A percentile compares a stretch with the other conserved stretches of the same genome.
Evolutionary conservation across 2,329 filamentous ascomycete genomes (phyloP).

Genomic region (Botrytis paeoniae): DNA sequence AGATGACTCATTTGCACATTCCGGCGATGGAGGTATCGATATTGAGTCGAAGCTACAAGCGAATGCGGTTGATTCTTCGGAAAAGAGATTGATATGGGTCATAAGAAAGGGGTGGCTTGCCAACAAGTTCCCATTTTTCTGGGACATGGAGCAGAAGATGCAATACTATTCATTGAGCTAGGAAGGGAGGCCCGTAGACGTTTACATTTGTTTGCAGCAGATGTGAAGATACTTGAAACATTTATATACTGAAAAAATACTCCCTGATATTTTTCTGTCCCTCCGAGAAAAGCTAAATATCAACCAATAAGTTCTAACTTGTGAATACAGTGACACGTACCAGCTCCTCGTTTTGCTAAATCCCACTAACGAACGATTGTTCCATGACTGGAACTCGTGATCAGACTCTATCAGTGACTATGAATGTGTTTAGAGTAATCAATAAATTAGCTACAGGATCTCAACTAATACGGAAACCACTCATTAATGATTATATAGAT

Average conservation of each 20-base stretch:
- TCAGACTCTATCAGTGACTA: neutral
- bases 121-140: conserved; percentile 45
- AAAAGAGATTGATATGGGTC: conserved; percentile 24
- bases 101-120: conserved; percentile 13
- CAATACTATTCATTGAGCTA: conserved; percentile 41
- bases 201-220: conserved; percentile 39
- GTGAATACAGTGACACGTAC: neutral
- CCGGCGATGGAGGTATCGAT: conserved; percentile 15
- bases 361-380: neutral
- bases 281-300: conserved; percentile 26
- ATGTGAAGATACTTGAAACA: conserved; percentile 43
- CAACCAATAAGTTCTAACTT: neutral
- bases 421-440: neutral
- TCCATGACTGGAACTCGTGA: neutral
- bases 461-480: neutral
- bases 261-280: conserved; percentile 41
- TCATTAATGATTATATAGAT: neutral
- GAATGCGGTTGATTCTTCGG: conserved; percentile 21
- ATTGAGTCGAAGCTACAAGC: neutral
- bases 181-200: conserved; percentile 39
- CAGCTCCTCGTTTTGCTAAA: too few relatives aligned
- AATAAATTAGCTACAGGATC: neutral
- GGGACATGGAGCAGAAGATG: conserved; percentile 47
- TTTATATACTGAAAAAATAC: conserved; percentile 45
- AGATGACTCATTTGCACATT: conserved; percentile 20